Conservation (phyloP, 2,329 filamentous ascomycete species). For the Trichoderma endophyticum region DNA sequence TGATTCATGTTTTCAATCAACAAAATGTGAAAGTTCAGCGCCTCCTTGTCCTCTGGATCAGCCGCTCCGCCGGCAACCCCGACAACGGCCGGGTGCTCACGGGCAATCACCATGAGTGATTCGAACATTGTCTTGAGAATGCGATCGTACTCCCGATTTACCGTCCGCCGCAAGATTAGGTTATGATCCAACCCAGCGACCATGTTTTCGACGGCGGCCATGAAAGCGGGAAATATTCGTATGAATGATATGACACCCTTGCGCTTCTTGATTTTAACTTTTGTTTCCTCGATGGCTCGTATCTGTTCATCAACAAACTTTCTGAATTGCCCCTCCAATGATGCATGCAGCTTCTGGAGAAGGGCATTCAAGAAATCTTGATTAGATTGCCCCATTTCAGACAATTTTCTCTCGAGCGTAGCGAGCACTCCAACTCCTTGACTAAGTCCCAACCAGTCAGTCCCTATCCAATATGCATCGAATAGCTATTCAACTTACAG, state of each 20-base stretch:
- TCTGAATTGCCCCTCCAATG: conserved; percentile 71
- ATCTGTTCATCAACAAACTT: conserved; percentile 95
- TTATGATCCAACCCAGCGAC: conserved; percentile 56
- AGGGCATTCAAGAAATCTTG: conserved; percentile 85
- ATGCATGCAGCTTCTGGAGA: conserved; percentile 74
- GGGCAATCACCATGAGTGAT: conserved; percentile 88
- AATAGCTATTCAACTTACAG: conserved; percentile 56
- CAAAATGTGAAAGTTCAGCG: conserved; percentile 93
- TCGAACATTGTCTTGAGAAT: conserved; percentile 97
- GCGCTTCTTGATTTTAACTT: conserved; percentile 98
- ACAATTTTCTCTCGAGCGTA: conserved; percentile 73
- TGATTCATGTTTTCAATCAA: conserved; percentile 99
- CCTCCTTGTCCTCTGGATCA: conserved; percentile 85
- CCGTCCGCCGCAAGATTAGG: conserved; percentile 66
- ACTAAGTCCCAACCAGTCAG: conserved; percentile 39
- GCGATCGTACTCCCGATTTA: conserved; percentile 84
- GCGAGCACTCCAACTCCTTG: conserved; percentile 88
- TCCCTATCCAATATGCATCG: background rate
- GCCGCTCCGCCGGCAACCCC: conserved; percentile 43
- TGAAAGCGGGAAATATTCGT: conserved; percentile 86
- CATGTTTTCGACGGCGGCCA: conserved; percentile 80
- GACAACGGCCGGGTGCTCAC: conserved; percentile 57
- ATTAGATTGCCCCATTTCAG: conserved; percentile 80
- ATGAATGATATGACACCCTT: conserved; percentile 96
- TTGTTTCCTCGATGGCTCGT: conserved; percentile 93